Evolutionary conservation across 2,329 filamentous ascomycete species (phyloP).

Genomic region (Hypomyces rosellus): DNA sequence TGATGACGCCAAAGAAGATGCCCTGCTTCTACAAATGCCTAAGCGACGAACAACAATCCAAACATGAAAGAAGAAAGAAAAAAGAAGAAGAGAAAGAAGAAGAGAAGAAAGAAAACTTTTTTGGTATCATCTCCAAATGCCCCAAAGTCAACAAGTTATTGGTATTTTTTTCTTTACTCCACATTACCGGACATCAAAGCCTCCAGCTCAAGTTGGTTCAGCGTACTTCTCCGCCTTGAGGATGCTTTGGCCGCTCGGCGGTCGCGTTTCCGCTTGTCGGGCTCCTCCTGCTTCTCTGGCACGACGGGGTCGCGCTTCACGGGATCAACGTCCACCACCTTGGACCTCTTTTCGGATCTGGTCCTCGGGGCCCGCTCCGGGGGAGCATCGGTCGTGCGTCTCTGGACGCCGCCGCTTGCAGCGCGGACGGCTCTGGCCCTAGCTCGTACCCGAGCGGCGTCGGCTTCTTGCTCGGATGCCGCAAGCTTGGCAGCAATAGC

Average conservation of each 20-base stretch:
- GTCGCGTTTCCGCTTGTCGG: slow-evolving; percentile 44
- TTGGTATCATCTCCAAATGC: background rate
- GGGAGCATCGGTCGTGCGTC: slow-evolving; percentile 16
- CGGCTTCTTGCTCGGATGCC: slow-evolving; percentile 57
- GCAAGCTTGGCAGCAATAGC: slow-evolving; percentile 58
- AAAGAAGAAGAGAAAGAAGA: too few relatives aligned
- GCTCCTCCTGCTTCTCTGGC: slow-evolving; percentile 19
- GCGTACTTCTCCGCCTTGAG: slow-evolving; percentile 63
- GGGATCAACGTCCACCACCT: slow-evolving; percentile 25
- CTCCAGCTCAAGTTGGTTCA: slow-evolving; percentile 70
- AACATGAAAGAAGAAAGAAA: background rate
- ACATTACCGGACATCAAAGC: slow-evolving; percentile 49
- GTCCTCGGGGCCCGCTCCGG: too few relatives aligned
- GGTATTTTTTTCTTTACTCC: slow-evolving; percentile 25
- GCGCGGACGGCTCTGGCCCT: slow-evolving; percentile 52
- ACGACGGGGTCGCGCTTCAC: slow-evolving; percentile 26
- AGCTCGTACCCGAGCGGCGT: slow-evolving; percentile 56
- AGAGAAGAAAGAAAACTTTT: background rate
- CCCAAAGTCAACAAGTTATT: background rate
- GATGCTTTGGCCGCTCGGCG: slow-evolving; percentile 48
- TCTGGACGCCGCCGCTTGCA: slow-evolving; percentile 25
- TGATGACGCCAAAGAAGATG: background rate
- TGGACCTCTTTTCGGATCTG: background rate
- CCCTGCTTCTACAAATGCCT: too few relatives aligned
- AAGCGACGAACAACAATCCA: background rate